Base-by-base conservation (phyloP, 805 yeast genomes). In the Saturnispora serradocipensis region DNA sequence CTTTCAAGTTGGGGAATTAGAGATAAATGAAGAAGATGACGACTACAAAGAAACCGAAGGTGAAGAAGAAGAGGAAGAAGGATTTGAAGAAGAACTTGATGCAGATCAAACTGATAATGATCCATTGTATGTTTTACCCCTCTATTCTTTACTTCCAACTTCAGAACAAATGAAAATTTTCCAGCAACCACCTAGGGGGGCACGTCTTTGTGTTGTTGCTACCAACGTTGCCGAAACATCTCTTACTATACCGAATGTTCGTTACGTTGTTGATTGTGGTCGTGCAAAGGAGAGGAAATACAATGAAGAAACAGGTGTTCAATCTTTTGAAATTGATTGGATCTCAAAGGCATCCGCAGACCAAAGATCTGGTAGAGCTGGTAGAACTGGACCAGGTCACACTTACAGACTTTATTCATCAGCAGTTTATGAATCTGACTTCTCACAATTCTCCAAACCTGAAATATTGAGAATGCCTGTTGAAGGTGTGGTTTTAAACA, bases 171-270 rank as follows among this genome's bases (percentile, higher is more conserved):
- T 93, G 89, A 86, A 82, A 63, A 95, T 93, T 2, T 93, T 93
- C 63, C 78, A 86, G 52, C 72, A 74, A 0, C 95, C 97, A 2
- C 99, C 99, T 3, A 69, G 72, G 25, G 96, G 95, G 4, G 77
- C 89, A 40, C 75, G 99, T 60, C 67, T 93, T 9, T 89, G 97
- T 72, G 85, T 93, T 39, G 88, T 93, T 32, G 96, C 99, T 5
- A 93, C 99, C 1, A 93, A 93, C 63, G 95, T 93, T 52, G 99
- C 99, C 0, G 99, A 93, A 66, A 93, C 99, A 0, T 89, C 97
- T 1, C 75, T 93, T 64, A 93, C 99, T 0, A 93, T 93, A 59
- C 99, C 99, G 0, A 95, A 95, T 9, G 86, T 95, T 38, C 73
- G 95, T 53, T 93, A 93, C 63, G 99, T 93, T 35, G 87, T 93